A percentile compares a stretch with the other conserved stretches of the same genome.
These are phyloP conservation scores for Neurospora africana DNA, from an alignment of 495 filamentous ascomycete species.

Conservation along the genomic window DNA sequence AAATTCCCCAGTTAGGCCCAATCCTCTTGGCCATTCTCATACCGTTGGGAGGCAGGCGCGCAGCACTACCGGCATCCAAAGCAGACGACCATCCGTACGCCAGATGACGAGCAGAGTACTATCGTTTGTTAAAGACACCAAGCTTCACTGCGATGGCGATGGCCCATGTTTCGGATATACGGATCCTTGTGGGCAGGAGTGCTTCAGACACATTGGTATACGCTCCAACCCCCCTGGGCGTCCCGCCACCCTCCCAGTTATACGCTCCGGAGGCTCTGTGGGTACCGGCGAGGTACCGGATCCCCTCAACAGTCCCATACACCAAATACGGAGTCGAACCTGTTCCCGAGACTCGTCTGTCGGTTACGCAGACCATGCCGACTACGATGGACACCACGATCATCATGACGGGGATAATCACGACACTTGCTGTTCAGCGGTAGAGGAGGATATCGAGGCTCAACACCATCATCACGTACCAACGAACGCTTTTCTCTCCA, in stretches of 20 bases:
- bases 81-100: conserved; percentile 35
- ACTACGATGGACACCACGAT: conserved; percentile 8
- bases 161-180: conserved; percentile 78
- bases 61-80: conserved; percentile 1
- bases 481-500: conserved; percentile 82
- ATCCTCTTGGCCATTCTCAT: conserved; percentile 4
- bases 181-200: conserved; percentile 76
- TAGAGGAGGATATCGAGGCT: conserved; percentile 29
- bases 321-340: background rate
- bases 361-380: background rate
- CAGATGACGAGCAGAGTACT: conserved; percentile 43
- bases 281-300: background rate
- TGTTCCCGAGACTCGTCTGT: background rate
- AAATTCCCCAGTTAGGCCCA: background rate
- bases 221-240: conserved; percentile 18
- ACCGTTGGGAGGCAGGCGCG: background rate
- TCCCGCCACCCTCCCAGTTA: conserved; percentile 10
- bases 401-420: conserved; percentile 16
- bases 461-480: conserved; percentile 95
- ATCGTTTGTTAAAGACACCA: conserved; percentile 57
- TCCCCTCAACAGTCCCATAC: background rate
- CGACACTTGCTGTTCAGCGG: conserved; percentile 15
- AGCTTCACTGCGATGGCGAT: conserved; percentile 57
- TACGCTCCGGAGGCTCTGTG: background rate
- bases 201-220: conserved; percentile 46